Conservation (phyloP, 2,329 filamentous ascomycete species). For the Oidium heveae region DNA sequence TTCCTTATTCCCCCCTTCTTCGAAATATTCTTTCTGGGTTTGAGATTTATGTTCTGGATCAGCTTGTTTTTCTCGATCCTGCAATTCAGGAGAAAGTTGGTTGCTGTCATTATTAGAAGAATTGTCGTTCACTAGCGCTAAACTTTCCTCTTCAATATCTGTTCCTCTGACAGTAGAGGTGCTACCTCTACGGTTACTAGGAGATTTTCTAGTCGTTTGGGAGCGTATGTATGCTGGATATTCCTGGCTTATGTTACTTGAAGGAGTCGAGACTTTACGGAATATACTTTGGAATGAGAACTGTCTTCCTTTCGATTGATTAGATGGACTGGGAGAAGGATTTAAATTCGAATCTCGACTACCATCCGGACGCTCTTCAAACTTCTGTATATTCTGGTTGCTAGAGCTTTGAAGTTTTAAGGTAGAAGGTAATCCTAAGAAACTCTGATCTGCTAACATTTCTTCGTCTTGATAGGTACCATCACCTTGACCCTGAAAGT, state of each 20-base stretch:
- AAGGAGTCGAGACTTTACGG: constrained; percentile 4
- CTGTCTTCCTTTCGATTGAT: constrained; percentile 40
- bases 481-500: not conserved
- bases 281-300: constrained; percentile 89
- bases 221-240: constrained; percentile 8
- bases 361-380: constrained; percentile 2
- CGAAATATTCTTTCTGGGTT: not conserved
- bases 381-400: constrained; percentile 19
- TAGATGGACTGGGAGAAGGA: constrained; percentile 27
- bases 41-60: not conserved
- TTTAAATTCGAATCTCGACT: constrained; percentile 7
- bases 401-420: constrained; percentile 21
- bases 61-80: not conserved
- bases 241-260: constrained; percentile 1
- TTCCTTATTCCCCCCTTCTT: not conserved
- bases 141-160: constrained; percentile 51
- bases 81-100: not conserved
- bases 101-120: not conserved
- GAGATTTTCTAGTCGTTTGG: constrained; percentile 15
- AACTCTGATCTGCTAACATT: not conserved
- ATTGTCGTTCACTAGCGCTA: constrained; percentile 64
- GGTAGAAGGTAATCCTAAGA: constrained; percentile 22
- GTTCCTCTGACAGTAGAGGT: constrained; percentile 21
- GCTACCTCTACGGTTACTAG: constrained; percentile 18
- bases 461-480: not conserved